Percentiles rank a stretch among this genome's conserved stretches.
Conservation (phyloP, 805 yeast species). For the Yarrowia porcina region DNA sequence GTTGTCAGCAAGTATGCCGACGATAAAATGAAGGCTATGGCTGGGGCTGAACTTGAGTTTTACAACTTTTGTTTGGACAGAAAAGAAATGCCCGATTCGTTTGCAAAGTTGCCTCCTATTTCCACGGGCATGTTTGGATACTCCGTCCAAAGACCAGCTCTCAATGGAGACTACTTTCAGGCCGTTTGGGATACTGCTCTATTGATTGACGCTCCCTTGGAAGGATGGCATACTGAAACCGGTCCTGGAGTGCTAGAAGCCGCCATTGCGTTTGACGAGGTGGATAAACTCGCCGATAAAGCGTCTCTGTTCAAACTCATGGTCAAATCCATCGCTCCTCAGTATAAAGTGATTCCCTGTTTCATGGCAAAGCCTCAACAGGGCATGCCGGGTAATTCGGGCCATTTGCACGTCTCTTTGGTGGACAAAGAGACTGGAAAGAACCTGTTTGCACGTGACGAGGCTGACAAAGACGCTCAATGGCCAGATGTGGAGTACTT, state of each 20-base stretch:
- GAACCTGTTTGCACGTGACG: slow-evolving; percentile 34
- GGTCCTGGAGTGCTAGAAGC: slow-evolving; percentile 42
- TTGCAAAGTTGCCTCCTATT: slow-evolving; percentile 31
- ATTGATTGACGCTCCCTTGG: slow-evolving; percentile 34
- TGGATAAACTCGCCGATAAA: slow-evolving; percentile 36
- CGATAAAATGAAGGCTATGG: slow-evolving; percentile 31
- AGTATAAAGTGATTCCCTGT: slow-evolving; percentile 36
- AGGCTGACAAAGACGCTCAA: slow-evolving; percentile 32
- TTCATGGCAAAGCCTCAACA: slow-evolving; percentile 41
- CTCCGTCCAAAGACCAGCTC: slow-evolving; percentile 37
- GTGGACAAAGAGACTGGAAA: slow-evolving; percentile 32
- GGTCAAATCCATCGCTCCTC: slow-evolving; percentile 35
- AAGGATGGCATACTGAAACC: slow-evolving; percentile 41
- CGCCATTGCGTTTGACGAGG: slow-evolving; percentile 37
- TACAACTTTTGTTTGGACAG: slow-evolving; percentile 34
- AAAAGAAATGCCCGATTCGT: slow-evolving; percentile 30
- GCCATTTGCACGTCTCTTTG: slow-evolving; percentile 39
- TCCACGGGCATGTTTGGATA: slow-evolving; percentile 41
- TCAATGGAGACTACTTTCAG: slow-evolving; percentile 36
- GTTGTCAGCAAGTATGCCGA: slow-evolving; percentile 28
- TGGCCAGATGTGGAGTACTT: slow-evolving; percentile 35
- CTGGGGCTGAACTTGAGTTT: slow-evolving; percentile 40
- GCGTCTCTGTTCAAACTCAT: slow-evolving; percentile 37
- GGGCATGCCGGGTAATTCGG: slow-evolving; percentile 41
- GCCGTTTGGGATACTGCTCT: slow-evolving; percentile 32